phyloP scores from a whole-genome alignment of 192 early-diverging fungal genomes.

The Rhizoclosmatium sp. region DNA sequence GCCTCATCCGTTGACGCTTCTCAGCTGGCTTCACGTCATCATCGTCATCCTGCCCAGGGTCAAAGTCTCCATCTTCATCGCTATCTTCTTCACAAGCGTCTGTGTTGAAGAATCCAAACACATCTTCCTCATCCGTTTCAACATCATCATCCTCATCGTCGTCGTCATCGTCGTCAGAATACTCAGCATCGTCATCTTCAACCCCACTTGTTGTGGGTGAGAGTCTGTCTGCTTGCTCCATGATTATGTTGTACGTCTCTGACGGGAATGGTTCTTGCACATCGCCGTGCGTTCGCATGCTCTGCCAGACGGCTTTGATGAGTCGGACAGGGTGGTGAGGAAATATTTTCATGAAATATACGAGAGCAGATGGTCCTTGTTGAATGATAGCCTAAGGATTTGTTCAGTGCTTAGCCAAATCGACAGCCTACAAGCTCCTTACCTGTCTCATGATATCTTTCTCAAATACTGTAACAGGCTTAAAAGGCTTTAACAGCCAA shows the following conservation, averaged over 20 bases:
- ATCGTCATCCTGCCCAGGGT: neutral
- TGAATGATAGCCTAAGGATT: conserved; percentile 1
- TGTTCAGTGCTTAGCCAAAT: neutral
- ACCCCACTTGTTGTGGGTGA: neutral
- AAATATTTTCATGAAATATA: neutral
- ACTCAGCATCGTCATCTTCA: conserved; percentile 3
- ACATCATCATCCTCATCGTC: conserved; percentile 16
- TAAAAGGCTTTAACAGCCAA: conserved; percentile 25
- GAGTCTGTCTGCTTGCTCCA: neutral
- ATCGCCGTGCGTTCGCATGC: conserved; percentile 6
- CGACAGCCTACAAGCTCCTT: neutral
- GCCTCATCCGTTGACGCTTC: neutral
- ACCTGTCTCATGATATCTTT: conserved; percentile 33
- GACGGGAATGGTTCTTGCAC: neutral
- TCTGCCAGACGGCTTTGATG: neutral
- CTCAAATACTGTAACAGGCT: conserved; percentile 29
- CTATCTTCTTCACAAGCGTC: conserved; percentile 21
- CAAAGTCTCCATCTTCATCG: conserved; percentile 7
- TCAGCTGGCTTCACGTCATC: neutral
- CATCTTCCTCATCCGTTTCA: conserved; percentile 6
- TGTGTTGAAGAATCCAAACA: neutral
- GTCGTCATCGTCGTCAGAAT: conserved; percentile 14
- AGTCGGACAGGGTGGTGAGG: conserved; percentile 24
- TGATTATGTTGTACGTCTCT: neutral
- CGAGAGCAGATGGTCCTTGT: conserved; percentile 4